Conservation (phyloP, 495 filamentous ascomycete species). For the Lepraria neglecta region DNA sequence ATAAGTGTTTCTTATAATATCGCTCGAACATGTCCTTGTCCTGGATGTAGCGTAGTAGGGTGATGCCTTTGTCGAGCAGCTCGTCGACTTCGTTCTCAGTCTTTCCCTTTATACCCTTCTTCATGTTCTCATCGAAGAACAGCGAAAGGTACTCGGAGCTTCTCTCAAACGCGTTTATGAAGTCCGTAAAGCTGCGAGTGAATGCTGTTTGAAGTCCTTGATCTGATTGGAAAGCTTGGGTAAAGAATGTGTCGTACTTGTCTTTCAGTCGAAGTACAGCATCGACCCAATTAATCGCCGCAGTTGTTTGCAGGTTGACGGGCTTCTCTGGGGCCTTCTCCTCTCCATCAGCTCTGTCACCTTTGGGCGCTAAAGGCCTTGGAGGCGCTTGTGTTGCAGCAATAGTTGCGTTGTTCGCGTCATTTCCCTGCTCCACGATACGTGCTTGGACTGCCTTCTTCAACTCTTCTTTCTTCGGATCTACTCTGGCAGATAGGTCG, state of each 20-base stretch:
- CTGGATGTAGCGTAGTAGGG: conserved; percentile 72
- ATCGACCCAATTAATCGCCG: conserved; percentile 93
- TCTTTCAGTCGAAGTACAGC: conserved; percentile 79
- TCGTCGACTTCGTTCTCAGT: conserved; percentile 83
- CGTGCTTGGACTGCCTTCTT: conserved; percentile 62
- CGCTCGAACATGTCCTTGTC: conserved; percentile 96
- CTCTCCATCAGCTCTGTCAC: conserved; percentile 34
- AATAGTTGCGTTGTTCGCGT: conserved; percentile 59
- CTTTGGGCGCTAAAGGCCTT: conserved; percentile 24
- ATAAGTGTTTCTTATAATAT: conserved; percentile 98
- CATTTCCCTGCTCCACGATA: conserved; percentile 71
- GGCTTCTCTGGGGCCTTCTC: conserved; percentile 41
- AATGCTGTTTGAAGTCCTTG: conserved; percentile 72
- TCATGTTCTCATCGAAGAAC: conserved; percentile 95
- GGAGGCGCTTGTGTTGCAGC: conserved; percentile 34
- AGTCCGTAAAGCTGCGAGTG: conserved; percentile 75
- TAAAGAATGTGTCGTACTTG: conserved; percentile 79
- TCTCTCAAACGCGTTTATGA: conserved; percentile 80
- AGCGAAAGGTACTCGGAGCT: conserved; percentile 90
- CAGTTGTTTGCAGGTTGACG: conserved; percentile 60
- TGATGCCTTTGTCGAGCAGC: conserved; percentile 85
- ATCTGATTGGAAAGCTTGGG: conserved; percentile 62
- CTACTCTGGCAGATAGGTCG: conserved; percentile 68
- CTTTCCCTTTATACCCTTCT: conserved; percentile 88
- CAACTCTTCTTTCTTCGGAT: conserved; percentile 64